Base-by-base conservation (phyloP, 208 protist species). In the Leishmania martiniquensis region DNA sequence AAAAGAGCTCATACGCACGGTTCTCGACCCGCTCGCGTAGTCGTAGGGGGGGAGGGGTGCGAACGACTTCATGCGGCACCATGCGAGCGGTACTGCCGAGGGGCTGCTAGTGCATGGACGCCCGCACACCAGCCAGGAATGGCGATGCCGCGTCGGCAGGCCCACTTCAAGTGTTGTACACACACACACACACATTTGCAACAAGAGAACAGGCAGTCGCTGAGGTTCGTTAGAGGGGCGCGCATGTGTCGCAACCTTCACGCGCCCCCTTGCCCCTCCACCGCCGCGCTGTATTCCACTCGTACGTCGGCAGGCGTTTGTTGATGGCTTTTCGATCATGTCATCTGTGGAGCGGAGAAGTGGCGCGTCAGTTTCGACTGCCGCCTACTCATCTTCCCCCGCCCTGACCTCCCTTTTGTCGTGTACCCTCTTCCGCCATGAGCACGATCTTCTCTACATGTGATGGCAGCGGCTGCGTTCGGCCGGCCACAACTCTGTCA, bases 1-100 rank as follows among this genome's bases (percentile, higher is more conserved):
- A n/a, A 51, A 62, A 29, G 72, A 82, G 32, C 32, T 82, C 32
- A 51, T 82, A 47, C 78, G 78, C 12, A 82, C 78, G 1, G 52
- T 82, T 47, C 52, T 82, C 7, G 51, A 52, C 55, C 78, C 78
- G 3, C 63, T 82, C 29, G 39, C 39, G 39, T 82, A 82, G 71
- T 25, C n/a, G n/a, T n/a, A n/a, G 52, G 47, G 29, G 49, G 34
- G 25, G 34, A 49, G 22, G 39, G 22, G 17, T 42, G 39, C 15
- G 32, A 15, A 3, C 42, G 25, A 20, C 29, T 49, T 2, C 9
- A n/a, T n/a, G n/a, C n/a, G n/a, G 39, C 39, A n/a, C 25, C 44
- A 1, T 51, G 39, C 17, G 57, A 29, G 57, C 37, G 57, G 15
- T 63, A 20, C 32, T 63, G 15, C 37, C 37, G 29, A 37, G 57